These are phyloP conservation scores for Colletotrichum musae DNA, from an alignment of 2,329 filamentous ascomycete species.

Conservation along the genomic window DNA sequence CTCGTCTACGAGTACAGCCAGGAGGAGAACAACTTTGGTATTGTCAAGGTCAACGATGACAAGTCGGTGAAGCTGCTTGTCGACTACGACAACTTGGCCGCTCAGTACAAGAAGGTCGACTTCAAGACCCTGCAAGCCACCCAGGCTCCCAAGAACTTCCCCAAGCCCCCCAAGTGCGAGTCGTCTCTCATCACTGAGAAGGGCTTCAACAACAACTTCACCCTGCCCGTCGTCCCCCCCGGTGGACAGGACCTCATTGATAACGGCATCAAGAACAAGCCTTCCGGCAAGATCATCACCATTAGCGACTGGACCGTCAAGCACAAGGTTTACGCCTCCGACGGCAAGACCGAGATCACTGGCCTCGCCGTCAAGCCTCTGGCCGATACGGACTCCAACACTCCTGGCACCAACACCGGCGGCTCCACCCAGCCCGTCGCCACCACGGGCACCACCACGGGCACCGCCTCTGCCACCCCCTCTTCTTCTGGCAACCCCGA, in stretches of 20 bases:
- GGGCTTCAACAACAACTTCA: constrained; percentile 85
- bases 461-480: constrained; percentile 20
- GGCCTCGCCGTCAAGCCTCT: constrained; percentile 65
- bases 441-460: constrained; percentile 38
- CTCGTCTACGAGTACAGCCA: constrained; percentile 87
- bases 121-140: constrained; percentile 75
- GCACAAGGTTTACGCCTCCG: constrained; percentile 56
- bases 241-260: constrained; percentile 81
- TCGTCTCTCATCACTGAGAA: constrained; percentile 75
- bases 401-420: constrained; percentile 59
- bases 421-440: constrained; percentile 30
- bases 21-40: constrained; percentile 76
- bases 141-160: constrained; percentile 68
- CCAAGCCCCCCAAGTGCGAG: constrained; percentile 73
- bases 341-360: constrained; percentile 56
- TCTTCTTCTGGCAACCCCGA: constrained; percentile 48
- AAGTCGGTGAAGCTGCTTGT: constrained; percentile 69
- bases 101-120: constrained; percentile 82
- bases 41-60: constrained; percentile 74
- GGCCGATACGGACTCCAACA: constrained; percentile 61
- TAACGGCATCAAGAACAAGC: constrained; percentile 78
- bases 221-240: constrained; percentile 77
- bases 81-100: constrained; percentile 82
- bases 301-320: constrained; percentile 75
- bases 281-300: constrained; percentile 76